Percentiles rank a stretch among this genome's conserved stretches.
Evolutionary conservation across 257 asterid species (phyloP).

Genomic region (Solanum boliviense): DNA sequence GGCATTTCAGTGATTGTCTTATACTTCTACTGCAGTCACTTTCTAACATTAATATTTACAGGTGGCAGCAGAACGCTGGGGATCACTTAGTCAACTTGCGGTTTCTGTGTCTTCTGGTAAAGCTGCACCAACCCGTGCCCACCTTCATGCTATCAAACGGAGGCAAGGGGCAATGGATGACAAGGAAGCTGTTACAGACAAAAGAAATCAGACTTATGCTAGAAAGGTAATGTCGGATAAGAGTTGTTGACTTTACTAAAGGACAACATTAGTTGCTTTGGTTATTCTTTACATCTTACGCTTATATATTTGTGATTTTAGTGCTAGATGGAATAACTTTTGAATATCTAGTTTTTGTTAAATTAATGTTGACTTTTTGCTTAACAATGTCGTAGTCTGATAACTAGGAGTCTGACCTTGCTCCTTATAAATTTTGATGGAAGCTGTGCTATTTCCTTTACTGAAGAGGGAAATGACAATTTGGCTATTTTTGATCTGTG

Average conservation of each 20-base stretch:
- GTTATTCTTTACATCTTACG: neutral
- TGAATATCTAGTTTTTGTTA: neutral
- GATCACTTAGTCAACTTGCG: conserved; percentile 74
- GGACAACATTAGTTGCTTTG: neutral
- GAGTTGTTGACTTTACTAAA: neutral
- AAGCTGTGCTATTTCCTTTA: neutral
- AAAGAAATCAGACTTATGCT: conserved; percentile 15
- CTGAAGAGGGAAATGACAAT: neutral
- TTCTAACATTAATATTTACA: conserved; percentile 7
- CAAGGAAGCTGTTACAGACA: conserved; percentile 23
- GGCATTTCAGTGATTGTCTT: neutral
- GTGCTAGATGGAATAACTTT: neutral
- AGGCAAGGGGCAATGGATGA: conserved; percentile 44
- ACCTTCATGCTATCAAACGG: conserved; percentile 76
- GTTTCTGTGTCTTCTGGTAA: conserved; percentile 71
- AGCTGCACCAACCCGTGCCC: conserved; percentile 83
- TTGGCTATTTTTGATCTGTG: neutral
- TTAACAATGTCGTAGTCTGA: neutral
- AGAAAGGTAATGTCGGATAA: conserved; percentile 31
- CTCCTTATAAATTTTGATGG: neutral
- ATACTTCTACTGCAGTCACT: neutral
- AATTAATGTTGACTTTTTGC: neutral
- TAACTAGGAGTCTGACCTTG: neutral
- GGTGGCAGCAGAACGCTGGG: conserved; percentile 98
- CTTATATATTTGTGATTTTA: neutral